Conservation (phyloP, 2,329 filamentous ascomycete genomes). For the Colletotrichum graminicola region DNA sequence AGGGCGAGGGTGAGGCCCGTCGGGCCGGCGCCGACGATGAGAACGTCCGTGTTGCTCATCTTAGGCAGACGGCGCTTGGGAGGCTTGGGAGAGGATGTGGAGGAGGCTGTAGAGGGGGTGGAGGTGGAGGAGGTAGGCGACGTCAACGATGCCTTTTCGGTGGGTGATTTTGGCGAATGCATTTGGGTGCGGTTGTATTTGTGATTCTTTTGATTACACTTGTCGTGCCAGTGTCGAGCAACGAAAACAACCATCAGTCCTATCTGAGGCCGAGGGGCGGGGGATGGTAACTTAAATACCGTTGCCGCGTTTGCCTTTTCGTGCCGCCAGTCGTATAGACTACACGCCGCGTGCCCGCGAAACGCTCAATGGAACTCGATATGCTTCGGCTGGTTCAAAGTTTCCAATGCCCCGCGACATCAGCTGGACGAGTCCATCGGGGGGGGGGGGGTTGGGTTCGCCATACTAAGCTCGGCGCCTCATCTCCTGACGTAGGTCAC, state of each 20-base stretch:
- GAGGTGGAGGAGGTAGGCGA: background rate
- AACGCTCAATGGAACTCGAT: conserved; percentile 9
- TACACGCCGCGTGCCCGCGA: background rate
- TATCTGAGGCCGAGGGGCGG: background rate
- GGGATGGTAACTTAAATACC: conserved; percentile 20
- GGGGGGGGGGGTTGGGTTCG: background rate
- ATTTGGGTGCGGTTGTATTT: background rate
- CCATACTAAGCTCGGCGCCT: conserved; percentile 29
- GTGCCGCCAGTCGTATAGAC: background rate
- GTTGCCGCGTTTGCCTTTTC: background rate
- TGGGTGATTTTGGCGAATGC: background rate
- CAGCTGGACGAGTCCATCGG: conserved; percentile 30
- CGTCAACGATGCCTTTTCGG: conserved; percentile 5
- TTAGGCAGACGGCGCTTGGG: background rate
- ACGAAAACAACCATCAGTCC: background rate
- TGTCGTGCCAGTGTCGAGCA: background rate
- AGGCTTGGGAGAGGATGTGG: background rate
- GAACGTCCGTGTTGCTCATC: conserved; percentile 43
- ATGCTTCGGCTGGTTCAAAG: conserved; percentile 29
- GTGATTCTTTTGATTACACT: background rate
- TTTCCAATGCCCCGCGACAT: conserved; percentile 38
- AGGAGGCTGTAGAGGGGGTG: too few species aligned
- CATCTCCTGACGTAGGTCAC: background rate
- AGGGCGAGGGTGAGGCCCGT: conserved; percentile 52
- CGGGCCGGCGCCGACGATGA: conserved; percentile 54